Evolutionary conservation across 2,329 filamentous ascomycete genomes (phyloP), one percentile per base, ranked within the genome.

Genomic region (Ceratocystis smalleyi): DNA sequence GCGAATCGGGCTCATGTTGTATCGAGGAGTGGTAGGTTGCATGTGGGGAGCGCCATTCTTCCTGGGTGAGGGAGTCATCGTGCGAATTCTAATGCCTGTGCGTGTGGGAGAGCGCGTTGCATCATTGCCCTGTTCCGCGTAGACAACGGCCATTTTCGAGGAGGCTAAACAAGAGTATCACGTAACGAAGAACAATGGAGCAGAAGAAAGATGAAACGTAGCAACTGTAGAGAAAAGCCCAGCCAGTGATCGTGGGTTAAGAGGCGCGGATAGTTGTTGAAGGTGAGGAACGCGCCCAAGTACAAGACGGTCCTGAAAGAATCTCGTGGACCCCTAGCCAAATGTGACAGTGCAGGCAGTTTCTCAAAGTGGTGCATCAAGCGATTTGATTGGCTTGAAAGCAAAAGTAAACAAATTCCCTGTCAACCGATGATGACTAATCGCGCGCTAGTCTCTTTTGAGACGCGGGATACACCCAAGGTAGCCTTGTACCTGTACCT

Each of bases 1-100:
- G 74, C 81, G 86, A 64, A 81, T 79, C 1, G 86, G 86, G 70
- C 83, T 87, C 72, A 76, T 77, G 68, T 71, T 73, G 35, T 49
- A 59, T 67, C 70, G 73, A 40, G 74, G 75, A 67, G 77, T 76
- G 35, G 74, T 74, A 61, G 74, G 74, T 22, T 63, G 54, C 10
- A 64, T 59, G 15, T 45, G 1, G 45, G 43, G 45, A 24, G 51
- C 49, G 15, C 69, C 71, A 47, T 69, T 70, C 27, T 68, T 70
- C 67, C 75, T 74, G 12, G 73, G 74, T 4, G 74, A 71, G 30
- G 73, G 65, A 6, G 63, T 66, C 27, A 59, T 65, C 5, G 70
- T 70, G 63, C 71, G 70, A 67, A 71, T 67, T 54, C 74, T 75
- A 6, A 77, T 77, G 72, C 77, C 78, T 71, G 75, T 75, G 1